phyloP scores from a whole-genome alignment of 176 grass and related monocot species.

The Raddia distichophylla region DNA sequence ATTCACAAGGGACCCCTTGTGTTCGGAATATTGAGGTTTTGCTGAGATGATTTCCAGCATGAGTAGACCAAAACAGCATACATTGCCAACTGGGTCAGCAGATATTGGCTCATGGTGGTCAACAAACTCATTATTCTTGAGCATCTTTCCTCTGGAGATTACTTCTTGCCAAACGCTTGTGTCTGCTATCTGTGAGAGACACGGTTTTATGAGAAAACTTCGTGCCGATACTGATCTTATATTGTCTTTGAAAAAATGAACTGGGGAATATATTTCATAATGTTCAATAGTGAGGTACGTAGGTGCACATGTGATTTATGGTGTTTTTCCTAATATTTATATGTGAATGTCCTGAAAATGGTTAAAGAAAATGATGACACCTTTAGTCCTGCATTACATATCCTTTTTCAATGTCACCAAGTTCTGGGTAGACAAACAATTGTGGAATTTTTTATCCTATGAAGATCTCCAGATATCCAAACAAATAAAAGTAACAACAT shows the following conservation, averaged over 20 bases:
- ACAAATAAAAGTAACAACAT: constrained; percentile 6
- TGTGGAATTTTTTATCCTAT: background rate
- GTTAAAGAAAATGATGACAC: constrained; percentile 14
- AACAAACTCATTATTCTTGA: constrained; percentile 44
- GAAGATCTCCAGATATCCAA: background rate
- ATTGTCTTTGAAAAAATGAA: background rate
- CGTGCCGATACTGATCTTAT: background rate
- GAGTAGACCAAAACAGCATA: constrained; percentile 86
- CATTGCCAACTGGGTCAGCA: constrained; percentile 80
- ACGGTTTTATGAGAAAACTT: constrained; percentile 19
- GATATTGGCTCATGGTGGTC: constrained; percentile 49
- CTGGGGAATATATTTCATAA: constrained; percentile 13
- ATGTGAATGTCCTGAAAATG: constrained; percentile 21
- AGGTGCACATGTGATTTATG: background rate
- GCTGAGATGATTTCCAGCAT: constrained; percentile 95
- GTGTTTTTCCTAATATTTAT: constrained; percentile 13
- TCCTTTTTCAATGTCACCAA: constrained; percentile 13
- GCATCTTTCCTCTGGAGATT: constrained; percentile 58
- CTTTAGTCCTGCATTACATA: background rate
- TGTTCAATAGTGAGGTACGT: constrained; percentile 11
- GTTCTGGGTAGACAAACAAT: no score
- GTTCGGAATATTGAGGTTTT: constrained; percentile 65
- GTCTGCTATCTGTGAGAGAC: constrained; percentile 71
- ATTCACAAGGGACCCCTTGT: constrained; percentile 66
- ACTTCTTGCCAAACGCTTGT: constrained; percentile 77